Conservation (phyloP, 148 eudicot species). For the Limonium bicolor region DNA sequence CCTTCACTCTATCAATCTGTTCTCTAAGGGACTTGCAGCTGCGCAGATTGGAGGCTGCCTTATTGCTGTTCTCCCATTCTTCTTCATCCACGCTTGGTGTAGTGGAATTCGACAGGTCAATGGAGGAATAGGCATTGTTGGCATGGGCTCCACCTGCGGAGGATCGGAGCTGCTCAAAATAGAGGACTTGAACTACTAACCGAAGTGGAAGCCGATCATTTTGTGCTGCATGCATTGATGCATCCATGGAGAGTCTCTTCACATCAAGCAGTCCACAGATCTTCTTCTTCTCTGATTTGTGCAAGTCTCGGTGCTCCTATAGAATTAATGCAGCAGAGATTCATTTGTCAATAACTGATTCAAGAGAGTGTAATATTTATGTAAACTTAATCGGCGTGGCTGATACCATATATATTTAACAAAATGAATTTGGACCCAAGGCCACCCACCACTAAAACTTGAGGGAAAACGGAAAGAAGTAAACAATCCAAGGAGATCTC, state of each 20-base stretch:
- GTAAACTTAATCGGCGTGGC: too few relatives aligned
- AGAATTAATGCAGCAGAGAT: too few relatives aligned
- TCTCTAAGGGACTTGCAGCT: constrained; percentile 34
- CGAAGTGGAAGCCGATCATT: constrained; percentile 79
- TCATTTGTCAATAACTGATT: too few relatives aligned
- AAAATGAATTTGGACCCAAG: neutral
- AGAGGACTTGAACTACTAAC: constrained; percentile 63
- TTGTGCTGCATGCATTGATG: constrained; percentile 74
- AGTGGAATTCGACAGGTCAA: constrained; percentile 18
- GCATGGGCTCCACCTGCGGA: constrained; percentile 27
- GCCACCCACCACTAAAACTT: neutral
- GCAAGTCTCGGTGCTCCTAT: constrained; percentile 52
- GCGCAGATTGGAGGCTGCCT: constrained; percentile 14
- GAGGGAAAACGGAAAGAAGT: neutral
- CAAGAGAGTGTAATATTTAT: too few relatives aligned
- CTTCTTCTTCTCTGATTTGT: constrained; percentile 52
- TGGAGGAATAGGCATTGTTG: constrained; percentile 11
- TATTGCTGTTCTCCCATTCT: constrained; percentile 21
- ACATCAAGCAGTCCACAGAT: constrained; percentile 68
- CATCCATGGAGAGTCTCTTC: constrained; percentile 49
- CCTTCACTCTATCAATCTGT: constrained; percentile 36
- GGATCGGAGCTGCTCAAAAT: constrained; percentile 55
- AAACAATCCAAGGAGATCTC: neutral
- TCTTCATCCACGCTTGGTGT: constrained; percentile 30
- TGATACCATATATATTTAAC: neutral